Evolutionary conservation across 208 protist species (phyloP), one percentile per base, ranked within the genome.

Genomic region (Acanthamoeba castellanii): DNA sequence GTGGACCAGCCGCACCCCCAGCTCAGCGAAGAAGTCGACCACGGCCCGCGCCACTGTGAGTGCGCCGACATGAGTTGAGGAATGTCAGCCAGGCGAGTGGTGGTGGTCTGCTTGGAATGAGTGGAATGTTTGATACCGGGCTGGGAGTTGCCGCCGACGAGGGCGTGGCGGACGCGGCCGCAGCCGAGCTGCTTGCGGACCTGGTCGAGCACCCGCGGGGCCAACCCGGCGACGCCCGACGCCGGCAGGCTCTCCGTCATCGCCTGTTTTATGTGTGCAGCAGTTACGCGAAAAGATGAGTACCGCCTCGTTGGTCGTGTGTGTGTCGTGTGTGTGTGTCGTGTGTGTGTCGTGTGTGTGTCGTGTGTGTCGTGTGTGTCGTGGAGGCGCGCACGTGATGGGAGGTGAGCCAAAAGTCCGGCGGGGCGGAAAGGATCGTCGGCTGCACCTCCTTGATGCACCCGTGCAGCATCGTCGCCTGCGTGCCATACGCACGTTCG

Each of bases 71-170:
- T 11, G 50, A 18, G 50, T 11, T 2, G 50, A 55, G 50, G 68
- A 76, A 3, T 16, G 34, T 76, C 13, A 76, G 68, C 68, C 13
- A 14, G n/a, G n/a, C 11, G 13, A 22, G 8, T 76, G 68, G 34
- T 9, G 68, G 32, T 22, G n/a, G 50, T 37, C n/a, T n/a, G n/a
- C n/a, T n/a, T 14, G 47, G 47, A 11, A 18, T 55, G 50, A 55
- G 9, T 18, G 50, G 16, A 18, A 64, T 18, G 70, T 16, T 8
- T 37, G 27, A 7, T 42, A 76, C 68, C 68, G 8, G 88, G 88
- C 42, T 93, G 88, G 7, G 88, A 32, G 88, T 78, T 93, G 59
- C 88, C 88, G 27, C 88, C 88, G 42, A 93, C 66, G 22, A 93
- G 59, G 25, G 88, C 88, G 30, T 59, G 47, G 27, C 66, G 55